Evolutionary conservation across 2,329 filamentous ascomycete genomes (phyloP).

Genomic region (Microdochium bolleyi): DNA sequence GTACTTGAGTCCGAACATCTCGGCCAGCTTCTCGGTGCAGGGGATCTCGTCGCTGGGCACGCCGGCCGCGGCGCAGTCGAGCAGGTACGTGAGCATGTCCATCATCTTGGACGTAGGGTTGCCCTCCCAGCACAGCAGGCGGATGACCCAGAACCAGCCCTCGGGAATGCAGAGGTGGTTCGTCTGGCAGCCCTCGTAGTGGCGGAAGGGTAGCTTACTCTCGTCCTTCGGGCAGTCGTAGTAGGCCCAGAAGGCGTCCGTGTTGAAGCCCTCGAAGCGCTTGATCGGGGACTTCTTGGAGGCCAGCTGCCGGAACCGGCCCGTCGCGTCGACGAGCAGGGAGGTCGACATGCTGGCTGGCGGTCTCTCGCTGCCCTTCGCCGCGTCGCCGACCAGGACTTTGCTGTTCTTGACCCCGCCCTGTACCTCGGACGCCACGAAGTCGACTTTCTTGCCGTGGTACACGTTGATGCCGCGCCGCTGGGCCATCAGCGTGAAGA

Average conservation of each 20-base stretch:
- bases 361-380: background rate
- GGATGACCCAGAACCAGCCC: conserved; percentile 19
- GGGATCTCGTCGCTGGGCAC: conserved; percentile 11
- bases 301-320: conserved; percentile 10
- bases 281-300: conserved; percentile 11
- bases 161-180: conserved; percentile 18
- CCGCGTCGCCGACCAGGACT: background rate
- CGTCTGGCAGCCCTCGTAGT: conserved; percentile 14
- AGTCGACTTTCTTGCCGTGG: conserved; percentile 10
- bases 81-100: conserved; percentile 15
- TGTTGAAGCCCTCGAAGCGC: conserved; percentile 12
- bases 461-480: conserved; percentile 13
- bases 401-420: background rate
- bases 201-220: conserved; percentile 11
- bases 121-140: conserved; percentile 15
- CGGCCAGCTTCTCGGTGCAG: conserved; percentile 8
- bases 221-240: conserved; percentile 10
- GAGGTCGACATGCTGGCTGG: conserved; percentile 1
- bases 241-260: conserved; percentile 6
- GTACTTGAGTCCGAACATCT: conserved; percentile 13
- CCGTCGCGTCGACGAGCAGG: conserved; percentile 14
- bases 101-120: conserved; percentile 13
- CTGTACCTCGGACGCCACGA: conserved; percentile 1
- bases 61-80: conserved; percentile 11
- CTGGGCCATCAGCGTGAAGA: conserved; percentile 16